Conservation (phyloP, 2,329 filamentous ascomycete genomes). For the Harringtonia aguacate region DNA sequence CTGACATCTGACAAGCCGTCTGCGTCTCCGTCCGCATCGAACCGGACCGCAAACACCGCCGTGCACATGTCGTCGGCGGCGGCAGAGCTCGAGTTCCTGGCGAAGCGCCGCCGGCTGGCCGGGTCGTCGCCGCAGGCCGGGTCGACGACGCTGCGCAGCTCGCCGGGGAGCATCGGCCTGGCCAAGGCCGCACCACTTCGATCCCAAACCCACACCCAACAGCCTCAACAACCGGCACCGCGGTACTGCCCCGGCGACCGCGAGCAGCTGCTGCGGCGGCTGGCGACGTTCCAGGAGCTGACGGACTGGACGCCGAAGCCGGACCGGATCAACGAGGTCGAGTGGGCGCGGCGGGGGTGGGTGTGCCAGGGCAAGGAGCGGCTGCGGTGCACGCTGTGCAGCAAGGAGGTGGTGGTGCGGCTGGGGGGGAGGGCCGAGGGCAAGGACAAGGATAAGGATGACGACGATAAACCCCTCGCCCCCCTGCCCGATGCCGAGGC, state of each 20-base stretch:
- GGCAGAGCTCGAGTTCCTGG: conserved; percentile 29
- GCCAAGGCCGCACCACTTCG: conserved; percentile 27
- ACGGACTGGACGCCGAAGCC: conserved; percentile 94
- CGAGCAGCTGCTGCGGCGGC: conserved; percentile 64
- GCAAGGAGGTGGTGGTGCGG: conserved; percentile 74
- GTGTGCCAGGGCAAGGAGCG: conserved; percentile 73
- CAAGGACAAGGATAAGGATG: neutral
- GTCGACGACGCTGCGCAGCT: conserved; percentile 15
- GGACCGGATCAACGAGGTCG: conserved; percentile 72
- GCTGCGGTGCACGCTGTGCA: conserved; percentile 77
- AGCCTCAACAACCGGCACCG: conserved; percentile 27
- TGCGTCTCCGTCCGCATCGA: conserved; percentile 3
- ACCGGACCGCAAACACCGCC: neutral
- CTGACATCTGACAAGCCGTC: neutral
- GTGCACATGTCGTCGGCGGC: conserved; percentile 1
- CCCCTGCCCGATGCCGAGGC: conserved; percentile 48
- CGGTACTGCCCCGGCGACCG: conserved; percentile 84
- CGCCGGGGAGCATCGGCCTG: conserved; percentile 18
- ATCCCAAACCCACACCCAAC: conserved; percentile 22
- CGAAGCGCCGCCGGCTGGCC: conserved; percentile 43
- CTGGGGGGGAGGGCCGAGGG: conserved; percentile 45
- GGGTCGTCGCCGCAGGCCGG: neutral
- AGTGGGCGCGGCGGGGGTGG: conserved; percentile 94
- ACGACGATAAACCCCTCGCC: conserved; percentile 14
- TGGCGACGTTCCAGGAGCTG: conserved; percentile 83